Evolutionary conservation across 2,329 filamentous ascomycete species (phyloP), one percentile per base, ranked within the genome.

Genomic region (Fusarium napiforme): DNA sequence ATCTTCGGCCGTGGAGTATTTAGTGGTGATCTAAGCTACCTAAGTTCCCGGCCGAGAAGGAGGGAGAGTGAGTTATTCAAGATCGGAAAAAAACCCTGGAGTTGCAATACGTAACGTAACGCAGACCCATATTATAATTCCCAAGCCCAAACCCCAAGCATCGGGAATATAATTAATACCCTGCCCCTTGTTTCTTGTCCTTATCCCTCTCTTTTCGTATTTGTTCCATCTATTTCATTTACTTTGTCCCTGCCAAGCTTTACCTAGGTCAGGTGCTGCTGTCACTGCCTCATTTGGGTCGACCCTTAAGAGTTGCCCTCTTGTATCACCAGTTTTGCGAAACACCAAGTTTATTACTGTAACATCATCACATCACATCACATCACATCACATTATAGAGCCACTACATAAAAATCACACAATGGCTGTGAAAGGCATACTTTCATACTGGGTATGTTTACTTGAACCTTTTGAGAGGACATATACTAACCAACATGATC

Each of bases 391-490:
- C 23, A 39, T 28, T n/a, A 37, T 45, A 28, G 37, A 45, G 18
- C 19, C 50, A 39, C 36, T 26, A 66, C 32, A 52, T 23, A 52
- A 49, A 37, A 37, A 26, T 47, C 15, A 53, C 64, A 69, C 62
- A 67, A 83, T 83, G 82, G 81, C 80, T 52, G 39, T 72, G 36
- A 71, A 69, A 62, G 78, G 79, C 70, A 59, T 78, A 40, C 67
- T 84, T 50, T 84, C 82, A 32, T 84, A 83, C 71, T 85, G 84
- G 84, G 83, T 85, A 79, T 28, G 75, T 69, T 15, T 23, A 11
- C 12, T 5, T 8, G 9, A 65, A 34, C 42, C 45, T 11, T 12
- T 21, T 1, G 9, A 18, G 8, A 23, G 11, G n/a, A 7, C 7
- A 23, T 4, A 11, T 19, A 23, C 5, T 7, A 19, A 87, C 56